Conservation (phyloP, 805 yeast species). For the Zygosaccharomyces siamensis region DNA sequence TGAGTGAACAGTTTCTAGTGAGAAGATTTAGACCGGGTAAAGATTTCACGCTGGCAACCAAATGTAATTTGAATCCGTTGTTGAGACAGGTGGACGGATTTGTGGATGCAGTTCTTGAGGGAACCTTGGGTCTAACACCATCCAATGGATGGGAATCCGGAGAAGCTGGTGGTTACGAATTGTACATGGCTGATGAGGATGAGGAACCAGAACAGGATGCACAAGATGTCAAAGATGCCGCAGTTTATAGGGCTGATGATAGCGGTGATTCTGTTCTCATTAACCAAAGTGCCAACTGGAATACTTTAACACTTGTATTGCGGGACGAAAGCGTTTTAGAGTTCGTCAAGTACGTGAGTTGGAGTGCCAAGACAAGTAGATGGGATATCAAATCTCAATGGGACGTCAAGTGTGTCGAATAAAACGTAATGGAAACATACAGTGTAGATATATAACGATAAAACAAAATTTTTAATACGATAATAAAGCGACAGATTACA, state of each 20-base stretch:
- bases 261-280: conserved; percentile 73
- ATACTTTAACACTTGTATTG: conserved; percentile 66
- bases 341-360: conserved; percentile 87
- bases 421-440: conserved; percentile 21
- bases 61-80: conserved; percentile 40
- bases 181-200: conserved; percentile 68
- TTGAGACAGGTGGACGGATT: conserved; percentile 28
- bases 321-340: conserved; percentile 85
- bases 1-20: conserved; percentile 62
- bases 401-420: conserved; percentile 54
- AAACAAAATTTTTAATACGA: neutral
- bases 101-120: conserved; percentile 58
- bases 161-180: conserved; percentile 92
- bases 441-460: conserved; percentile 4
- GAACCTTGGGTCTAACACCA: conserved; percentile 79
- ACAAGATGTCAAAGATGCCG: conserved; percentile 67
- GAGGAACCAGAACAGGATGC: conserved; percentile 34
- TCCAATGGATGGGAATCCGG: conserved; percentile 77
- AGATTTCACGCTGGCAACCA: conserved; percentile 87
- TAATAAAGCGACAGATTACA: neutral
- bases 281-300: conserved; percentile 81
- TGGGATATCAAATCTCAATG: conserved; percentile 87
- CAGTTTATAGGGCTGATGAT: conserved; percentile 58
- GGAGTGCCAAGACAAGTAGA: conserved; percentile 81
- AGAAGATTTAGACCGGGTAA: conserved; percentile 93